A percentile compares a stretch with the other conserved stretches of the same genome.
phyloP scores from a whole-genome alignment of 768 basidiomycete genomes.

The Scleroderma citrinum region DNA sequence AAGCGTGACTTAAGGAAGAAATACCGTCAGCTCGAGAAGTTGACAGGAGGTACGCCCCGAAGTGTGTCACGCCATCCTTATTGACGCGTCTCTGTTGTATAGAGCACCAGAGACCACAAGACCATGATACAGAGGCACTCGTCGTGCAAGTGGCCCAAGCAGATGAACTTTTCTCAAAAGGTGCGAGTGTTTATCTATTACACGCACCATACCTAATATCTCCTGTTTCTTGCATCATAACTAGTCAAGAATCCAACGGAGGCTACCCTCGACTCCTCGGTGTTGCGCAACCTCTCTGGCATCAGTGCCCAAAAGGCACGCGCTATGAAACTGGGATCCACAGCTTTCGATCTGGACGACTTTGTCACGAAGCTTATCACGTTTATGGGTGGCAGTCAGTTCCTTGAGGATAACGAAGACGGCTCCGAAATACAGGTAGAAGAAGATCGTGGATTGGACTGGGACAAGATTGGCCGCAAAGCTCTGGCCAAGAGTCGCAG shows the following conservation, averaged over 20 bases:
- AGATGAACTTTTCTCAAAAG: conserved; percentile 59
- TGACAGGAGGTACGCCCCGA: conserved; percentile 49
- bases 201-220: neutral
- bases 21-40: conserved; percentile 62
- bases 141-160: conserved; percentile 50
- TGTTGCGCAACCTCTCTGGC: conserved; percentile 71
- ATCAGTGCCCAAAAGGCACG: conserved; percentile 86
- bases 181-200: conserved; percentile 28
- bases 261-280: conserved; percentile 82
- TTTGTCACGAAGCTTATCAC: conserved; percentile 71
- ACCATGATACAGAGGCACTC: conserved; percentile 52
- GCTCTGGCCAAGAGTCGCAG: conserved; percentile 76
- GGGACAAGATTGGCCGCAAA: conserved; percentile 82
- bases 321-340: conserved; percentile 80
- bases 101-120: conserved; percentile 48
- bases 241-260: conserved; percentile 78
- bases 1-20: conserved; percentile 67
- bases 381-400: conserved; percentile 69
- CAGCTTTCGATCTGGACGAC: conserved; percentile 89
- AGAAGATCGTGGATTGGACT: conserved; percentile 55
- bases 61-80: neutral
- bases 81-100: conserved; percentile 3
- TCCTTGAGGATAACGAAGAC: conserved; percentile 37
- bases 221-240: neutral
- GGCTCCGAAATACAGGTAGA: conserved; percentile 50